Conservation (phyloP, 805 yeast genomes). For the Candida dendrica region DNA sequence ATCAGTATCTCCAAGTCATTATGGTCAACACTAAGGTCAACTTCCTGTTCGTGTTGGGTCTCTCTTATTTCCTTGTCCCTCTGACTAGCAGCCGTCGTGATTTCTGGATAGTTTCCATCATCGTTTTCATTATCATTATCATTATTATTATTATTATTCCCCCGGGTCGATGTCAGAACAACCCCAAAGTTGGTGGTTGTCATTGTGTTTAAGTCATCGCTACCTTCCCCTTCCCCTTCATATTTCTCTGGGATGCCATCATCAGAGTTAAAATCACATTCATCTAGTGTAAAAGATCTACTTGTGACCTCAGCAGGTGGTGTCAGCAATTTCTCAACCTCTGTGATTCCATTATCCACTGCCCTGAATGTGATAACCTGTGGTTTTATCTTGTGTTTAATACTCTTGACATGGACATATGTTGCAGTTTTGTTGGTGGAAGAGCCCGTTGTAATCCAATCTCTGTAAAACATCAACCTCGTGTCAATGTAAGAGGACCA, state of each 20-base stretch:
- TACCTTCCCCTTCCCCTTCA: slow-evolving; percentile 4
- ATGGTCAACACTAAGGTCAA: too few species aligned
- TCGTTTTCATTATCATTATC: not conserved
- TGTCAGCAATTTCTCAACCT: not conserved
- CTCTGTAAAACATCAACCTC: slow-evolving; percentile 16
- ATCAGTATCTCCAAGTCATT: too few species aligned
- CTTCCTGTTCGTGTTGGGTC: not conserved
- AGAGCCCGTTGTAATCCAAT: slow-evolving; percentile 8
- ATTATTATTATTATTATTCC: slow-evolving; percentile 7
- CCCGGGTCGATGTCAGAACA: not conserved
- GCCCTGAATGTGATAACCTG: slow-evolving; percentile 8
- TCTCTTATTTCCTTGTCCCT: not conserved
- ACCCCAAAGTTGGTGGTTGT: not conserved
- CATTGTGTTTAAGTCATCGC: not conserved
- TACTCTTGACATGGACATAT: slow-evolving; percentile 12
- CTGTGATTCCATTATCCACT: slow-evolving; percentile 4
- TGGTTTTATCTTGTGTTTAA: not conserved
- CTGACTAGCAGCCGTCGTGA: not conserved
- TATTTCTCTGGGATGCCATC: slow-evolving; percentile 1
- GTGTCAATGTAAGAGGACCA: slow-evolving; percentile 14
- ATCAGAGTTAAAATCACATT: slow-evolving; percentile 8
- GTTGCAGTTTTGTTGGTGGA: slow-evolving; percentile 3
- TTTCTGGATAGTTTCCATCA: not conserved
- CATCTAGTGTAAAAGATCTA: slow-evolving; percentile 10
- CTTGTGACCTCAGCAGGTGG: not conserved